Evolutionary conservation across 805 yeast species (phyloP).

Genomic region (Clavispora carvajalis): DNA sequence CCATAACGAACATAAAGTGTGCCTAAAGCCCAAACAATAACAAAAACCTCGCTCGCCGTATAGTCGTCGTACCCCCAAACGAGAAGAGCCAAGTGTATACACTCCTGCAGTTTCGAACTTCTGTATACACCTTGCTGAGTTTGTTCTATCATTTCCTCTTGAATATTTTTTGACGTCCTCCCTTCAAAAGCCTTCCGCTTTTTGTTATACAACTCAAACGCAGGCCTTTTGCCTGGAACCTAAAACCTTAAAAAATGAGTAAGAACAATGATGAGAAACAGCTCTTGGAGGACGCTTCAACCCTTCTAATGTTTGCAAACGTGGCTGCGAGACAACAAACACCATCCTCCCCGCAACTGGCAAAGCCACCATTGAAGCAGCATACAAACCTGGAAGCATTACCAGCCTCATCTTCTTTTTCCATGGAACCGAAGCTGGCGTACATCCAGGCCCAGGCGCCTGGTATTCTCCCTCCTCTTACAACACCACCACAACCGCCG

Average conservation of each 20-base stretch:
- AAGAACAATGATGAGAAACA: constrained; percentile 29
- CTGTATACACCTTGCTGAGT: not conserved
- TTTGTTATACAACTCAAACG: not conserved
- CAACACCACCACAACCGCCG: not conserved
- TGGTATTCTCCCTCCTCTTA: not conserved
- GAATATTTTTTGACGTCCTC: not conserved
- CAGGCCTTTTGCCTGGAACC: not conserved
- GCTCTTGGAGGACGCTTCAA: constrained; percentile 56
- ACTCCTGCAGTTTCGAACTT: not conserved
- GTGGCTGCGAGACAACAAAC: constrained; percentile 42
- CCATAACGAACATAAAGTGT: too few species aligned
- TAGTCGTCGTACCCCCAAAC: not conserved
- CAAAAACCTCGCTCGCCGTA: not conserved
- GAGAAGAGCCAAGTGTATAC: not conserved
- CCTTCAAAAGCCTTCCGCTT: not conserved
- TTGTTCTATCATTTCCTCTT: not conserved
- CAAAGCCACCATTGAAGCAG: too few species aligned
- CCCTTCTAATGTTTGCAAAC: constrained; percentile 56
- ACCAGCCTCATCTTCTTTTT: not conserved
- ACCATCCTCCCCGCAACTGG: constrained; percentile 6
- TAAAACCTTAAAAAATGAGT: not conserved
- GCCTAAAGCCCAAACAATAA: not conserved
- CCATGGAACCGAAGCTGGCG: constrained; percentile 3
- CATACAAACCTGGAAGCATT: too few species aligned
- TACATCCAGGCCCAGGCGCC: not conserved